Evolutionary conservation across 331 rosid species (phyloP), one percentile per base, ranked within the genome.

Genomic region (Saraca asoca): DNA sequence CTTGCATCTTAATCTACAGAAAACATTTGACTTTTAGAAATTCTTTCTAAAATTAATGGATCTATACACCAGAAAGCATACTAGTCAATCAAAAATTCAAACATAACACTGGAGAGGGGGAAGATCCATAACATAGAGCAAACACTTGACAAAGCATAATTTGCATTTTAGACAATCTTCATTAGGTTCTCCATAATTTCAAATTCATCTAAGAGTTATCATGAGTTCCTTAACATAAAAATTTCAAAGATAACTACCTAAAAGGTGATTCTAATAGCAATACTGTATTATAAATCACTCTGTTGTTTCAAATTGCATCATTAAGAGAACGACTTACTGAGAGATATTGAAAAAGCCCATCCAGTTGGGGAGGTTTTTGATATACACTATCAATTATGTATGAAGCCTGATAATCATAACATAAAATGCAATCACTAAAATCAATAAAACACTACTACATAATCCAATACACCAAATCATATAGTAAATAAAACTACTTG

Each of bases 341-440:
- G 66, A 93, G 89, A 84, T 87, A 93, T 62, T 93, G 96, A 83
- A 85, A 90, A 68, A 93, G 81, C 52, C 96, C 97, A n/a, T 90
- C 95, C 70, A 78, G 64, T 38, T 85, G 97, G 58, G 86, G 95
- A 71, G 98, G 98, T 80, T 76, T 88, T 79, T 87, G 79, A 84
- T 87, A 93, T 68, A 94, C 92, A 57, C 97, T 97, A 59, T 89
- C 90, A 13, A 96, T 90, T 60, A 94, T 94, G 73, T 86, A 88
- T 62, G 97, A 90, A 68, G 98, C 97, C 95, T 88, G 79, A 1
- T 3, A 24, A 24, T 24, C 69, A 56, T 55, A 53, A 50, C 70
- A 74, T 51, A 42, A 71, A 48, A 75, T 66, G 44, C 62, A 75
- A 62, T 61, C 6, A 65, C 29, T 12, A 18, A 57, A 72, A 78